Base-by-base conservation (phyloP, 2,329 filamentous ascomycete species). In the Phoma herbarum region DNA sequence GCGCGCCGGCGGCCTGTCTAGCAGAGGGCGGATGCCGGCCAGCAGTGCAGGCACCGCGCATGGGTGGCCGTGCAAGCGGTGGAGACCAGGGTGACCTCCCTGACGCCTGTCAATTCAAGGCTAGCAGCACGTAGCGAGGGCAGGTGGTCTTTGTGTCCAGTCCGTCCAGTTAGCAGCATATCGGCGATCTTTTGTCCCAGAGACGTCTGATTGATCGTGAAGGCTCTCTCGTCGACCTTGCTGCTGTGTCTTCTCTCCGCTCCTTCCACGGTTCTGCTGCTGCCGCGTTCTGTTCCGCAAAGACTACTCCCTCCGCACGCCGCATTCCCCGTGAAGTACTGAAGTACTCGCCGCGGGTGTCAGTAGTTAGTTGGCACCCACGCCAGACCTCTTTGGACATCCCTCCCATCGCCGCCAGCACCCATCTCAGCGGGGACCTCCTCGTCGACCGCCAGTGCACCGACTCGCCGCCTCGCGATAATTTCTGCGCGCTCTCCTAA, bases 391-490 rank as follows among this genome's bases (percentile, higher is more conserved):
- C 28, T 43, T 57, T 52, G 43, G 49, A 48, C 55, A 53, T 28
- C 49, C 44, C 56, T 50, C 51, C 56, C 56, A 50, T 54, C 56
- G 39, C 45, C 55, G 55, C 54, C 55, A 43, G 49, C 55, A 52
- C 33, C 41, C 53, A 50, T 58, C 48, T 44, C 45, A 44, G 50
- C 54, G 50, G 54, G 59, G 54, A 45, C 48, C 48, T 41, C 53
- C 59, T 61, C 52, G 53, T 61, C 61, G 55, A 52, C 44, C 26
- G 47, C 51, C 61, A 60, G 57, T 55, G 59, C 61, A 55, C 59
- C 46, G 51, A 42, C 57, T 35, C 46, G 41, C 46, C 52, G 48
- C 31, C 55, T 54, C 44, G 44, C 48, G 35, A 49, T 44, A 51
- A 52, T 43, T 23, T 54, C 54, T 44, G 25, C 35, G 44, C 50